Percentiles rank a stretch among this genome's conserved stretches.
phyloP scores from a whole-genome alignment of 345 rosid species.

The Eucalyptus brandiana region DNA sequence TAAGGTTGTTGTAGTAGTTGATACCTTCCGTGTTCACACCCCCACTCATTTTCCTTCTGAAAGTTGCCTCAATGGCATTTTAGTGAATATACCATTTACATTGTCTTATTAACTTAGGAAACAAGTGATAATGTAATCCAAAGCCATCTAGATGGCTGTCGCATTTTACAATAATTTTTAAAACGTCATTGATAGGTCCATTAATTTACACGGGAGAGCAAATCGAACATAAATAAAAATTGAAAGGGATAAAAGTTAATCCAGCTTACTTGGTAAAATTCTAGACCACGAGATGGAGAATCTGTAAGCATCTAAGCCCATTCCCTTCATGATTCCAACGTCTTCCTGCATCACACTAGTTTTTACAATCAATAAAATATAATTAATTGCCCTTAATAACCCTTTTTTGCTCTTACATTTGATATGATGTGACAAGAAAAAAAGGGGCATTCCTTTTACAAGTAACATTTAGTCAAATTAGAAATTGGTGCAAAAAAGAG shows the following conservation, averaged over 20 bases:
- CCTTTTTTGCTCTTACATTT: neutral
- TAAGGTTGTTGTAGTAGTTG: slow-evolving; percentile 23
- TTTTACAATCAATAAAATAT: neutral
- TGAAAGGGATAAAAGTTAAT: neutral
- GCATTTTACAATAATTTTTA: neutral
- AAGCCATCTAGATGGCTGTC: neutral
- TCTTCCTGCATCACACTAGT: slow-evolving; percentile 10
- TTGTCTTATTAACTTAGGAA: neutral
- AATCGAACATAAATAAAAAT: neutral
- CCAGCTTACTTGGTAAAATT: slow-evolving; percentile 12
- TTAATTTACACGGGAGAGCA: neutral
- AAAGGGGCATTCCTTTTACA: neutral
- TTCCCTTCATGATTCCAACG: slow-evolving; percentile 14
- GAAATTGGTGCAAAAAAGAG: neutral
- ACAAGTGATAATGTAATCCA: neutral
- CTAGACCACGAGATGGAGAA: slow-evolving; percentile 37
- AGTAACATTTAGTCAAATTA: neutral
- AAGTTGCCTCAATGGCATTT: neutral
- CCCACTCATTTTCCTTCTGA: slow-evolving; percentile 17
- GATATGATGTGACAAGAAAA: neutral
- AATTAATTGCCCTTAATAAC: neutral
- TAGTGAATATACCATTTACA: neutral
- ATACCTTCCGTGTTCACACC: slow-evolving; percentile 20
- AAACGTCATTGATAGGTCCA: neutral
- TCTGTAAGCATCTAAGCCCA: slow-evolving; percentile 28